phyloP scores from a whole-genome alignment of 768 basidiomycete genomes.

The Suillus spraguei region DNA sequence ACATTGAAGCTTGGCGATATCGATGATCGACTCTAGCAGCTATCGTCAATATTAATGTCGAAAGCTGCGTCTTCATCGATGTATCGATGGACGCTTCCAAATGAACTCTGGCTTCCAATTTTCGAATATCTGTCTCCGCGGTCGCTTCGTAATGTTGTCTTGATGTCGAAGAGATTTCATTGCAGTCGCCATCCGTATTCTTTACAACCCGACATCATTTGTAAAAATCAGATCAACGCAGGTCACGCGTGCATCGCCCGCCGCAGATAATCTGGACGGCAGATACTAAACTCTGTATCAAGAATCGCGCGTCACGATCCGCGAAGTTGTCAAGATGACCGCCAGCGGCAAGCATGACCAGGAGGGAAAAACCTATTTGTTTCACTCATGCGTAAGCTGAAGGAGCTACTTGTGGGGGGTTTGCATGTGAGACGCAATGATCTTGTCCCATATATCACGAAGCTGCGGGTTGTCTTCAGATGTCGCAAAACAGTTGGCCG shows the following conservation, averaged over 20 bases:
- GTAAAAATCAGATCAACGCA: conserved; percentile 20
- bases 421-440: neutral
- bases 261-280: neutral
- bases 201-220: conserved; percentile 27
- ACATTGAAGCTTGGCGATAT: no score
- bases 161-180: conserved; percentile 33
- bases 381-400: neutral
- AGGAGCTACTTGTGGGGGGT: neutral
- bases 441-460: neutral
- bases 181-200: conserved; percentile 24
- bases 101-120: conserved; percentile 41
- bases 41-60: neutral
- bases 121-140: conserved; percentile 34
- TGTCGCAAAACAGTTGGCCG: neutral
- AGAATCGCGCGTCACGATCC: neutral
- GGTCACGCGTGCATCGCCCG: conserved; percentile 38
- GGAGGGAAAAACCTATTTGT: neutral
- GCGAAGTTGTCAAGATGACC: conserved; percentile 6
- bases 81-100: conserved; percentile 27
- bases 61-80: conserved; percentile 1
- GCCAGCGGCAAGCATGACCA: conserved; percentile 7
- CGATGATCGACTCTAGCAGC: no score
- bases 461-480: neutral
- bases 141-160: conserved; percentile 35
- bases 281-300: conserved; percentile 21